A percentile compares a stretch with the other conserved stretches of the same genome.
Conservation (phyloP, 805 yeast species). For the Maudiozyma barnettii region DNA sequence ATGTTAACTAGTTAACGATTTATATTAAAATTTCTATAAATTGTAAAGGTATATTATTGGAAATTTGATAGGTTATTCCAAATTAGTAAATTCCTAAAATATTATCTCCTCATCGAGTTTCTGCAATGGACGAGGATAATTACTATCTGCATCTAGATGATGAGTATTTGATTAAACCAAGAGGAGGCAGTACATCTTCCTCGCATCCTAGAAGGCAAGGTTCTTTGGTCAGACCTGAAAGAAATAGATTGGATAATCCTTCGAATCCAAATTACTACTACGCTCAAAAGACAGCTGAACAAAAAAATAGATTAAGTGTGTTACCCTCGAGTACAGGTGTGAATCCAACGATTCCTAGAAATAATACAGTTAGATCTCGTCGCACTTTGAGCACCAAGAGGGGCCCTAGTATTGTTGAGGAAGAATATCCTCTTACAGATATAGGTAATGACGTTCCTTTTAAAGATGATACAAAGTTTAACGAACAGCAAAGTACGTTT, state of each 20-base stretch:
- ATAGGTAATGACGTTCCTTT: not conserved
- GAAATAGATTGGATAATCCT: constrained; percentile 54
- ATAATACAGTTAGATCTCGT: constrained; percentile 6
- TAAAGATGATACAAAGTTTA: not conserved
- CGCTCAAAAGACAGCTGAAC: constrained; percentile 60
- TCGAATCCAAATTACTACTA: constrained; percentile 72
- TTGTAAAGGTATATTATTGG: not conserved
- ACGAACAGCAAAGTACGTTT: not conserved
- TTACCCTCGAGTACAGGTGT: constrained; percentile 67
- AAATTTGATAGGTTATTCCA: too few relatives aligned
- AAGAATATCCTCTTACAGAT: constrained; percentile 4
- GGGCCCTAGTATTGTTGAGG: not conserved
- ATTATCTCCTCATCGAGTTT: too few relatives aligned
- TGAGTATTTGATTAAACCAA: constrained; percentile 28
- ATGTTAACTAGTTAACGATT: not conserved
- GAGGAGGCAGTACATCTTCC: constrained; percentile 10
- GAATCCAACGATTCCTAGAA: constrained; percentile 35
- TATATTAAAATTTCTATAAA: not conserved
- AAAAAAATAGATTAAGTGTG: constrained; percentile 50
- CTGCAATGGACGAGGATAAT: constrained; percentile 6
- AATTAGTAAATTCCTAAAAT: too few relatives aligned
- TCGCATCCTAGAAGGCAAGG: constrained; percentile 27
- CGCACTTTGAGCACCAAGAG: not conserved
- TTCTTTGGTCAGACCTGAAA: constrained; percentile 78
- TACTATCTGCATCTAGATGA: constrained; percentile 11